Evolutionary conservation across 2,329 filamentous ascomycete species (phyloP), one percentile per base, ranked within the genome.

Genomic region (Phialophora macrospora): DNA sequence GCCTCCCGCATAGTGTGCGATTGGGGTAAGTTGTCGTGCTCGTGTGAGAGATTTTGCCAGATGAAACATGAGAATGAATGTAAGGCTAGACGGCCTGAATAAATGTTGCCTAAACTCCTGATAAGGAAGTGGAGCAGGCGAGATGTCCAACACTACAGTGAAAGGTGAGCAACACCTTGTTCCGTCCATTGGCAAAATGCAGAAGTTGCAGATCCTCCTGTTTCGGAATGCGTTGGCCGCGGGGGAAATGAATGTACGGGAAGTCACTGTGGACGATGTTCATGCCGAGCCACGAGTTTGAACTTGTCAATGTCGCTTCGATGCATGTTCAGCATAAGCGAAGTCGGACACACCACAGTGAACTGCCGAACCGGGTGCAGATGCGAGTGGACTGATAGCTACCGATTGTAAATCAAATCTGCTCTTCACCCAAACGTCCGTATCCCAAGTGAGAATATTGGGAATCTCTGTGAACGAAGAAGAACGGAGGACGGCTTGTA

Each of bases 281-380:
- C 22, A 14, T 48, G 17, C 55, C 28, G 9, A 49, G n/a, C 28
- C 41, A 44, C 38, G n/a, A 59, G 30, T 9, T 17, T 4, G 26
- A 49, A 20, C 12, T 41, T 5, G 26, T 30, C 4, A 30, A 30
- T 11, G 46, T 59, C 56, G 56, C 41, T 59, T 59, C 38, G 41
- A 49, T 59, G 56, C 56, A 59, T 46, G 24, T 48, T 22, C 41
- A 34, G 30, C 58, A 14, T 60, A 60, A 38, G 44, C 58, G 58
- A 60, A 5, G 22, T 28, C 34, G 24, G 34, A 9, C 26, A 26
- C 17, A 30, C 9, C 30, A 60, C 46, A 52, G 4, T 28, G 44
- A 60, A 60, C 58, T 60, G 30, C 46, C 58, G 58, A 54, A 9
- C 46, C 30, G 48, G n/a, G 41, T 44, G 38, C 17, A 44, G 17